Evolutionary conservation across 306 rosid genomes (phyloP), one percentile per base, ranked within the genome.

Genomic region (Cotoneaster glaucophyllus): DNA sequence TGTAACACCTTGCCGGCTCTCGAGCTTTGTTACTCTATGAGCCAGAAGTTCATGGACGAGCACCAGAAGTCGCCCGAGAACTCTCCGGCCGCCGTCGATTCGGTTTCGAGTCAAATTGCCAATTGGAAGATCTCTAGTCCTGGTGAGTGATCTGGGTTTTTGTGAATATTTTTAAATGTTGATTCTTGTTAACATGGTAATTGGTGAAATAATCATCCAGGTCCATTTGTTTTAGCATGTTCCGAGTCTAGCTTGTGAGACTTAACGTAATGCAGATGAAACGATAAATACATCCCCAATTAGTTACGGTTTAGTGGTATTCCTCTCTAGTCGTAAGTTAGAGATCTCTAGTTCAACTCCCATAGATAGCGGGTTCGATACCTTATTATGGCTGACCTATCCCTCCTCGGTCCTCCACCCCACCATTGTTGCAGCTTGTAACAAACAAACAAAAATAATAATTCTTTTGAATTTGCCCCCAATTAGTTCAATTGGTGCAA

Each of bases 61-160:
- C 83, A 80, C 34, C 85, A 86, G 69, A 83, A 81, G 56, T 80
- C 84, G 8, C 83, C 87, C 11, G 86, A 88, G 54, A 81, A 29
- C 41, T 59, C 82, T 65, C 69, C 69, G 14, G 64, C 81, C 8
- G 17, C 78, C 3, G 17, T 58, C 1, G 89, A 82, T 71, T 82
- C 96, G 4, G 63, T 57, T 12, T 78, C 92, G 1, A 78, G 74
- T 45, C 85, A 90, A 8, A 81, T 89, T 54, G 92, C 96, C 53
- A 93, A 82, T 26, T 93, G 97, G 97, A 89, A 78, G 83, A 91
- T 93, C 90, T 93, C 98, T 4, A 90, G 96, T 75, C 97, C 95
- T 56, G 97, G 97, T 87, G 69, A 82, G 82, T 72, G 0, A 29
- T 69, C 34, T 34, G 11, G 14, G 41, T 15, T 66, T 56, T 56